phyloP scores from a whole-genome alignment of 345 rosid genomes.

The Lumnitzera racemosa region DNA sequence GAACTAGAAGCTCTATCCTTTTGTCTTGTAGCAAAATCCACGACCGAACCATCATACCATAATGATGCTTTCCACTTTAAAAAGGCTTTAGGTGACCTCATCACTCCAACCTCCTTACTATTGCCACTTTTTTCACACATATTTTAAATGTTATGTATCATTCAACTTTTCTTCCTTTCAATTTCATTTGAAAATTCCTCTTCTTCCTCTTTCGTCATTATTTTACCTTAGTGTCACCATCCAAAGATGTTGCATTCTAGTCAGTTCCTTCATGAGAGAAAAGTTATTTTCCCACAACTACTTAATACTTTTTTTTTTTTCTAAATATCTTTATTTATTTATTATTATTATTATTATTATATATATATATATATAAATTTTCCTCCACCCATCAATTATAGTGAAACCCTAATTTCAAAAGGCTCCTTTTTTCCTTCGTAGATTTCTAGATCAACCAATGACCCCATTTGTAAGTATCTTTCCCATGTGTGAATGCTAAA shows the following conservation, averaged over 20 bases:
- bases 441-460: conserved; percentile 9
- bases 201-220: background rate
- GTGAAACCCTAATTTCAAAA: conserved; percentile 23
- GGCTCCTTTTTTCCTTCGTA: conserved; percentile 2
- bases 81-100: conserved; percentile 24
- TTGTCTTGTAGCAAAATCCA: conserved; percentile 24
- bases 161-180: background rate
- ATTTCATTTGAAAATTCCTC: background rate
- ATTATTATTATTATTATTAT: no score
- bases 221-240: background rate
- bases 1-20: conserved; percentile 10
- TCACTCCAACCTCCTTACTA: conserved; percentile 4
- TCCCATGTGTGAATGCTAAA: background rate
- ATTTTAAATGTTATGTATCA: no score
- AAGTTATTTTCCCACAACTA: conserved; percentile 10
- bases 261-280: conserved; percentile 35
- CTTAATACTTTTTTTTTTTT: conserved; percentile 11
- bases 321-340: conserved; percentile 7
- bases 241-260: conserved; percentile 27
- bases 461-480: conserved; percentile 1
- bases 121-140: no score
- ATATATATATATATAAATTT: background rate
- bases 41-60: conserved; percentile 30
- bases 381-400: conserved; percentile 27
- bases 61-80: conserved; percentile 32